A percentile compares a stretch with the other conserved stretches of the same genome.
Evolutionary conservation across 129 eudicot genomes (phyloP).

Genomic region (Deinandra increscens): DNA sequence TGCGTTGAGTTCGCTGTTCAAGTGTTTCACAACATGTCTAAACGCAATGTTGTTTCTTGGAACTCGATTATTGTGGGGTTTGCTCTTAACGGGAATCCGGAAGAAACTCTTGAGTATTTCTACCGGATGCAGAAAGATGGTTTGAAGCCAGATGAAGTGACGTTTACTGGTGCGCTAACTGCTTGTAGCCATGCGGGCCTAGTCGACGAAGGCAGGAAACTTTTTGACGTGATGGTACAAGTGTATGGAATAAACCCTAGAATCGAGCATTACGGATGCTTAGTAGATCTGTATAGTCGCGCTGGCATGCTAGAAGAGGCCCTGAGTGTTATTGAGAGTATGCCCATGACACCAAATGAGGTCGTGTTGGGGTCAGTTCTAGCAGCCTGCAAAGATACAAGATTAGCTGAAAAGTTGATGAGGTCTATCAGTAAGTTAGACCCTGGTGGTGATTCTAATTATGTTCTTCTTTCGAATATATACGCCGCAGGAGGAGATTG

Average conservation of each 20-base stretch:
- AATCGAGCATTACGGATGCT: conserved; percentile 80
- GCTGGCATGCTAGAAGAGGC: conserved; percentile 69
- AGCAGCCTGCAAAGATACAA: conserved; percentile 56
- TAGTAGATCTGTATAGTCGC: conserved; percentile 72
- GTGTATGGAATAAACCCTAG: conserved; percentile 34
- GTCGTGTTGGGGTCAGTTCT: conserved; percentile 67
- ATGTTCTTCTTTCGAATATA: conserved; percentile 56
- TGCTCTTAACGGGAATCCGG: conserved; percentile 66
- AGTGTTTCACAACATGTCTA: conserved; percentile 44
- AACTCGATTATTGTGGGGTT: conserved; percentile 81
- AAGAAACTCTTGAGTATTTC: conserved; percentile 51
- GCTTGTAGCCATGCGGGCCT: conserved; percentile 74
- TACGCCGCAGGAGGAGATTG: conserved; percentile 61
- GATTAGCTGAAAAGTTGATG: conserved; percentile 43
- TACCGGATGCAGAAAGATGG: conserved; percentile 48
- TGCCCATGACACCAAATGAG: conserved; percentile 70
- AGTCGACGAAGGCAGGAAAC: conserved; percentile 53
- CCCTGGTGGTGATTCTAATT: conserved; percentile 47
- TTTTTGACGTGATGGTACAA: conserved; percentile 48
- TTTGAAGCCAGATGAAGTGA: conserved; percentile 49
- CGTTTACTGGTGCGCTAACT: conserved; percentile 60
- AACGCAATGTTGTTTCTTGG: conserved; percentile 57
- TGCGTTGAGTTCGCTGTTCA: conserved; percentile 40
- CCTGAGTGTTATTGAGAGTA: conserved; percentile 44
- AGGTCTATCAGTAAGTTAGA: conserved; percentile 33